Evolutionary conservation across 2,329 filamentous ascomycete species (phyloP).

Genomic region (Penicillium sumatraense): DNA sequence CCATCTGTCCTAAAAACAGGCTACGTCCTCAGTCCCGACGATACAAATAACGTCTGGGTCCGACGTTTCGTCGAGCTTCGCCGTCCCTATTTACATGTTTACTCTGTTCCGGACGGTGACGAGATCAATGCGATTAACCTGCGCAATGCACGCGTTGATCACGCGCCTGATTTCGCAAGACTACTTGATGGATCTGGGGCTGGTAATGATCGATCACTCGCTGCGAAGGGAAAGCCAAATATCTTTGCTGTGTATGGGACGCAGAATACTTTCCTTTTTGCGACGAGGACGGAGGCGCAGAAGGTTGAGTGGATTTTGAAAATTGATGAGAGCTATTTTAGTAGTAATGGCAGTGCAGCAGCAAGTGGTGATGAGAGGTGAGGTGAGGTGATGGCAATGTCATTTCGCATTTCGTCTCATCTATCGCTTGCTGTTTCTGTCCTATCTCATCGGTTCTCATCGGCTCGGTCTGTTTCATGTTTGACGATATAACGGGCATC

Average conservation of each 20-base stretch:
- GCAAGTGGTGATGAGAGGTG: slow-evolving; percentile 29
- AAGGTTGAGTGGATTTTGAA: slow-evolving; percentile 97
- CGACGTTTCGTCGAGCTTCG: slow-evolving; percentile 92
- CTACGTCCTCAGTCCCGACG: slow-evolving; percentile 83
- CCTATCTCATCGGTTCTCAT: neutral
- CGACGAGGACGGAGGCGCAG: slow-evolving; percentile 83
- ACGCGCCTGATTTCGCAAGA: slow-evolving; percentile 83
- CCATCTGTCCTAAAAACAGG: slow-evolving; percentile 81
- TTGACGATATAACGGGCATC: slow-evolving; percentile 29
- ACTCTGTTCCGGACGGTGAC: slow-evolving; percentile 82
- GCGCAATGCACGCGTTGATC: slow-evolving; percentile 87
- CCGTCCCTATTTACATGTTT: slow-evolving; percentile 87
- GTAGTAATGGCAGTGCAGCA: slow-evolving; percentile 34
- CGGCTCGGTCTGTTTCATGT: slow-evolving; percentile 18
- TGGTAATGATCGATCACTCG: slow-evolving; percentile 39
- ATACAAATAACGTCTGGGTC: slow-evolving; percentile 78
- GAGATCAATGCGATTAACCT: slow-evolving; percentile 89
- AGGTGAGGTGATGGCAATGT: neutral
- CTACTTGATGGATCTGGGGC: slow-evolving; percentile 63
- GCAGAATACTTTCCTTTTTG: slow-evolving; percentile 94
- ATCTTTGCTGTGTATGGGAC: slow-evolving; percentile 95
- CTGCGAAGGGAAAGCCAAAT: slow-evolving; percentile 59
- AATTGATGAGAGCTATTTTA: slow-evolving; percentile 81
- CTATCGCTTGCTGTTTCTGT: too few relatives aligned
- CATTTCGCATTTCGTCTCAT: neutral